phyloP scores from a whole-genome alignment of 805 yeast genomes.

The Wickerhamomyces ciferrii region DNA sequence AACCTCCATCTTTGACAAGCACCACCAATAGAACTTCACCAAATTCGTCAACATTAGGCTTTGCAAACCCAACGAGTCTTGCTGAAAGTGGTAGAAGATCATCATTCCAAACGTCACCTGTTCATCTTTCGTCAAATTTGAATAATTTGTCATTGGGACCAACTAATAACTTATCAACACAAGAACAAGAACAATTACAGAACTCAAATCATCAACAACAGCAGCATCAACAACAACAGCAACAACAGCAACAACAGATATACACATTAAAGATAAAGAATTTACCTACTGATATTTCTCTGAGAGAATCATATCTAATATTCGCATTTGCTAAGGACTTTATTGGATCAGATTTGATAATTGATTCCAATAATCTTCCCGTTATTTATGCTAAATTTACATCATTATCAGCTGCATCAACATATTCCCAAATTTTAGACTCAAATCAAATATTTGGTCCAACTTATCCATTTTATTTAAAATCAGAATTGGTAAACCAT shows the following conservation, averaged over 20 bases:
- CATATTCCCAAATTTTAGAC: conserved; percentile 34
- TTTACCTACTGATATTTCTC: conserved; percentile 56
- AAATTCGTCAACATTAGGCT: conserved; percentile 11
- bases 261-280: conserved; percentile 42
- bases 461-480: conserved; percentile 31
- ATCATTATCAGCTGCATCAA: conserved; percentile 37
- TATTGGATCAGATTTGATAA: conserved; percentile 40
- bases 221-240: conserved; percentile 4
- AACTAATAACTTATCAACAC: conserved; percentile 1
- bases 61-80: conserved; percentile 2
- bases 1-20: conserved; percentile 7
- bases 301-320: conserved; percentile 62
- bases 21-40: conserved; percentile 17
- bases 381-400: conserved; percentile 40
- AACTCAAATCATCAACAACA: conserved; percentile 4
- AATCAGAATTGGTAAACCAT: conserved; percentile 35
- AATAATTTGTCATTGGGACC: conserved; percentile 11
- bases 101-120: conserved; percentile 19
- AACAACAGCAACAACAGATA: conserved; percentile 2
- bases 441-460: conserved; percentile 46
- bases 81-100: conserved; percentile 11
- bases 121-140: conserved; percentile 13
- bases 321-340: conserved; percentile 70
- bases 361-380: conserved; percentile 27
- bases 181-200: conserved; percentile 3